These are phyloP conservation scores for Fomitiporia mediterranea DNA, from an alignment of 1,284 basidiomycete genomes.

Conservation along the genomic window DNA sequence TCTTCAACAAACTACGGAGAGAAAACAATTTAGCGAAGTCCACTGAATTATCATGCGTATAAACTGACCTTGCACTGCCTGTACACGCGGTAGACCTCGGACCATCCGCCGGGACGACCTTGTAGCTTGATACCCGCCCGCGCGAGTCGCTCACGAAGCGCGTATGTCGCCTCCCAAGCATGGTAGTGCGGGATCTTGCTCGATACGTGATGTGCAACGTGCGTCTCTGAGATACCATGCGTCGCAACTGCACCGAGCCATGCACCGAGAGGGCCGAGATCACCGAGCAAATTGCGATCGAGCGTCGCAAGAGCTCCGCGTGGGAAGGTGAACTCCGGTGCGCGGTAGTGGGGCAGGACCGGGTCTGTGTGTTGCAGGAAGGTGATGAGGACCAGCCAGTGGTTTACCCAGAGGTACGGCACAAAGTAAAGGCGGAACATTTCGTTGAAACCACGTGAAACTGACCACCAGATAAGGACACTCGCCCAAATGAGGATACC, in stretches of 20 bases:
- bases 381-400: slow-evolving; percentile 90
- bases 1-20: slow-evolving; percentile 79
- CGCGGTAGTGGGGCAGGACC: slow-evolving; percentile 90
- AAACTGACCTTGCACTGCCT: slow-evolving; percentile 63
- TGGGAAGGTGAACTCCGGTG: slow-evolving; percentile 87
- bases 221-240: slow-evolving; percentile 90
- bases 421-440: slow-evolving; percentile 82
- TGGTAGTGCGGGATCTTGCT: slow-evolving; percentile 95
- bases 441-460: slow-evolving; percentile 66
- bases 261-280: slow-evolving; percentile 65
- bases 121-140: slow-evolving; percentile 55
- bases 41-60: no score
- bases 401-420: slow-evolving; percentile 88
- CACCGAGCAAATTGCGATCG: slow-evolving; percentile 85
- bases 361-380: slow-evolving; percentile 99
- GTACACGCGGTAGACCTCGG: slow-evolving; percentile 72
- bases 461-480: slow-evolving; percentile 55
- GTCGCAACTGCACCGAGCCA: slow-evolving; percentile 80
- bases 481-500: slow-evolving; percentile 75
- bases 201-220: slow-evolving; percentile 85
- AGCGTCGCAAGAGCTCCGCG: slow-evolving; percentile 94
- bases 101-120: slow-evolving; percentile 71
- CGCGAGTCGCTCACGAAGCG: slow-evolving; percentile 78
- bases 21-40: slow-evolving; percentile 21
- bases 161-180: slow-evolving; percentile 91